Percentiles rank a stretch among this genome's conserved stretches.
Conservation (phyloP, 306 rosid species). For the Begonia masoniana region DNA sequence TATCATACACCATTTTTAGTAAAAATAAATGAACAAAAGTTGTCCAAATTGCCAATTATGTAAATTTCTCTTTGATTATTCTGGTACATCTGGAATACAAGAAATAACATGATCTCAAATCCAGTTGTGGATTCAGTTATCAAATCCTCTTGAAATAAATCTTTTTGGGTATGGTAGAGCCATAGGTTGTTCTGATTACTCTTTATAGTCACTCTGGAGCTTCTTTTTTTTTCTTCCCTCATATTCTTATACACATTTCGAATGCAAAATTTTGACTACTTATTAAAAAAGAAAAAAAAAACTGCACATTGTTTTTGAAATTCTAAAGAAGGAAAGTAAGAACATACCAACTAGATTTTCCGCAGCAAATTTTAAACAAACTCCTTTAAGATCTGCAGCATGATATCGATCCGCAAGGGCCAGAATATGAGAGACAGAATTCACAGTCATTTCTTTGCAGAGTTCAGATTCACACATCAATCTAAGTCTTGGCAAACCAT, state of each 20-base stretch:
- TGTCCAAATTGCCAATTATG: no score
- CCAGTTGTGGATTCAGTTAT: no score
- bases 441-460: slow-evolving; percentile 81
- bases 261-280: no score
- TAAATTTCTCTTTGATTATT: not conserved
- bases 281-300: not conserved
- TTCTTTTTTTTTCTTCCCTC: no score
- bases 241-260: no score
- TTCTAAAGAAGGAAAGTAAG: slow-evolving; percentile 10
- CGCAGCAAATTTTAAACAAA: slow-evolving; percentile 81
- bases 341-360: slow-evolving; percentile 87
- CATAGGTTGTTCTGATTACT: no score
- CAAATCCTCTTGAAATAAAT: no score
- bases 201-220: no score
- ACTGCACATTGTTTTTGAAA: slow-evolving; percentile 2
- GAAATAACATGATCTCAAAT: not conserved
- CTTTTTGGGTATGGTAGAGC: no score
- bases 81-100: not conserved
- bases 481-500: slow-evolving; percentile 72
- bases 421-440: slow-evolving; percentile 77
- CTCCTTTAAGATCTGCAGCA: slow-evolving; percentile 74
- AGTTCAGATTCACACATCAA: slow-evolving; percentile 92
- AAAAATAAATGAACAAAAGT: no score
- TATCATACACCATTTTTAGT: no score
- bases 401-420: slow-evolving; percentile 82